Percentiles rank a stretch among this genome's conserved stretches.
Conservation (phyloP, 768 basidiomycete species). For the Tylopilus sp. region DNA sequence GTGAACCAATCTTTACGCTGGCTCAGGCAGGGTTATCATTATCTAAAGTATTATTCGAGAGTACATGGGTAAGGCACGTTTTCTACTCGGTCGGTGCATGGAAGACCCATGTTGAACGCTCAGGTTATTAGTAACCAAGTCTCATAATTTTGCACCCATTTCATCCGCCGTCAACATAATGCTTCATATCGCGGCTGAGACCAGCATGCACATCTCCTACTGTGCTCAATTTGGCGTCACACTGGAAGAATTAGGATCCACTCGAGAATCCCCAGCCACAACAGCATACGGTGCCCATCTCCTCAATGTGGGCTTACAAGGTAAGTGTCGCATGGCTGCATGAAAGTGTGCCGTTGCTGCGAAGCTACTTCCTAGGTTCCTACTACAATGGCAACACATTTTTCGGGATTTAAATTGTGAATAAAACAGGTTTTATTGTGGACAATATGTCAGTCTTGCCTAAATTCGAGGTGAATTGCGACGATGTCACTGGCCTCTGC, state of each 20-base stretch:
- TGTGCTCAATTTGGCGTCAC: constrained; percentile 71
- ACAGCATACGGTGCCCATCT: constrained; percentile 87
- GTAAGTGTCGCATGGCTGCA: background rate
- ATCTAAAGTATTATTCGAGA: constrained; percentile 79
- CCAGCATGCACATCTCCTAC: constrained; percentile 64
- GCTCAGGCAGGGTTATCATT: constrained; percentile 74
- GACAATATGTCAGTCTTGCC: too few relatives aligned
- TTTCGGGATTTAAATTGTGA: too few relatives aligned
- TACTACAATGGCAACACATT: too few relatives aligned
- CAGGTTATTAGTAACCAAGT: constrained; percentile 79
- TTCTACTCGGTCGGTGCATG: too few relatives aligned
- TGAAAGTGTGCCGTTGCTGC: too few relatives aligned
- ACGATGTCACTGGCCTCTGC: too few relatives aligned
- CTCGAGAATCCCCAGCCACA: constrained; percentile 66
- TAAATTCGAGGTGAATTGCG: too few relatives aligned
- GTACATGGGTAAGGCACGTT: constrained; percentile 58
- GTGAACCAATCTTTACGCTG: background rate
- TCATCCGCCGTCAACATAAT: constrained; percentile 61
- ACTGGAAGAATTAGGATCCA: constrained; percentile 53
- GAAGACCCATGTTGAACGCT: background rate
- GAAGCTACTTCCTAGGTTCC: too few relatives aligned
- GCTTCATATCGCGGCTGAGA: constrained; percentile 62
- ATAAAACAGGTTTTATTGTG: too few relatives aligned
- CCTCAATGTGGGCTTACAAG: constrained; percentile 68
- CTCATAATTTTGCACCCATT: constrained; percentile 60